These are phyloP conservation scores for Lavandula angustifolia DNA, from an alignment of 257 asterid genomes.

Conservation along the genomic window DNA sequence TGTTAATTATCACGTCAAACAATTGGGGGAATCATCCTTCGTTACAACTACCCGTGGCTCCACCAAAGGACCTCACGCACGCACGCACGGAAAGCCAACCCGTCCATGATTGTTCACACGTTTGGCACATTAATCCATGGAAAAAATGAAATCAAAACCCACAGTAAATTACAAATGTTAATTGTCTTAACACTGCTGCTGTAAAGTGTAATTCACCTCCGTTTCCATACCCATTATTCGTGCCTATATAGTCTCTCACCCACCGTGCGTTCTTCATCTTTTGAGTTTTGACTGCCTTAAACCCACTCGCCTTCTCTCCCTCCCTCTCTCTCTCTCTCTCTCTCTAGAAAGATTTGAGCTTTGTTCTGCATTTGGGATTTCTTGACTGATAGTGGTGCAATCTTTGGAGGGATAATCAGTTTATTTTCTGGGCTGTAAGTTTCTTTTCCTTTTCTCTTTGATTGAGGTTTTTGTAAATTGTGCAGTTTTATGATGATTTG, in stretches of 20 bases:
- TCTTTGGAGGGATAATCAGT: constrained; percentile 15
- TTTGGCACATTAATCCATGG: constrained; percentile 45
- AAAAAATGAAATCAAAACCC: constrained; percentile 20
- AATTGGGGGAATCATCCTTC: constrained; percentile 39
- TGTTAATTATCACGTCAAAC: constrained; percentile 30
- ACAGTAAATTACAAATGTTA: no score
- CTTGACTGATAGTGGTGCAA: constrained; percentile 19
- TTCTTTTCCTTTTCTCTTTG: background rate
- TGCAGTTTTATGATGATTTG: background rate
- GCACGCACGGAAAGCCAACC: constrained; percentile 48
- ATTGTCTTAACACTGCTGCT: background rate
- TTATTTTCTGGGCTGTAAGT: constrained; percentile 39
- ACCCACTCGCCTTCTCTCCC: constrained; percentile 15
- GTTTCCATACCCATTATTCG: background rate
- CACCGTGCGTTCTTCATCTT: constrained; percentile 49
- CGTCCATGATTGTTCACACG: constrained; percentile 62
- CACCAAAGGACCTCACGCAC: constrained; percentile 35
- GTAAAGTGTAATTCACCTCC: constrained; percentile 11
- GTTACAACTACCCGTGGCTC: constrained; percentile 49
- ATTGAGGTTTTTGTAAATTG: constrained; percentile 10
- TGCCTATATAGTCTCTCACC: constrained; percentile 55
- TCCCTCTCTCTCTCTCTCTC: constrained; percentile 35
- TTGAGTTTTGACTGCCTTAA: constrained; percentile 32
- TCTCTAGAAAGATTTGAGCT: constrained; percentile 31
- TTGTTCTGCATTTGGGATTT: constrained; percentile 32